These are phyloP conservation scores for Phialophora expanda DNA, from an alignment of 2,329 filamentous ascomycete genomes.

Conservation along the genomic window DNA sequence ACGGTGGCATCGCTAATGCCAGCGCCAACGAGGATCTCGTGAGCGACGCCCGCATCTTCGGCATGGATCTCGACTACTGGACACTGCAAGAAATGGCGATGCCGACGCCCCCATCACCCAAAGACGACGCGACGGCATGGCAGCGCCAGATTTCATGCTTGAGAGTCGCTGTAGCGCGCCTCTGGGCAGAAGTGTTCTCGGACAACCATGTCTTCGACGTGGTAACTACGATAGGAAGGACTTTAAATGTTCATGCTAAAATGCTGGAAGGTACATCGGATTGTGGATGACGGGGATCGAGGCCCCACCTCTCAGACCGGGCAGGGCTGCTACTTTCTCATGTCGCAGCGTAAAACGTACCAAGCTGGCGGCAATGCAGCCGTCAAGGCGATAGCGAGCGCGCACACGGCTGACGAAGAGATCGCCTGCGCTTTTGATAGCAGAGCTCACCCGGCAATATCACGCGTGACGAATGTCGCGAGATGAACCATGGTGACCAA, in stretches of 20 bases:
- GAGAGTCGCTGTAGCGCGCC: constrained; percentile 32
- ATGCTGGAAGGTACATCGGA: constrained; percentile 9
- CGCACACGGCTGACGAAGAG: background rate
- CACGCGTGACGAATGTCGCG: background rate
- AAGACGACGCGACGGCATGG: constrained; percentile 6
- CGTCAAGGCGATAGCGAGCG: background rate
- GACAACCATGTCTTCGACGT: constrained; percentile 51
- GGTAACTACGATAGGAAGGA: constrained; percentile 29
- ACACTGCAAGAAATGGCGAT: background rate
- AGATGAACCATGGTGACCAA: background rate
- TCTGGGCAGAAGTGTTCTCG: constrained; percentile 45
- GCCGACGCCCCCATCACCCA: constrained; percentile 7
- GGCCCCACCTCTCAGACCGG: background rate
- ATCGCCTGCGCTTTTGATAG: background rate
- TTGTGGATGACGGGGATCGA: background rate
- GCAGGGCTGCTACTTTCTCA: background rate
- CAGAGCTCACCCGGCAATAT: background rate
- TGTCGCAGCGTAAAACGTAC: background rate
- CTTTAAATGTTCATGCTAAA: constrained; percentile 9
- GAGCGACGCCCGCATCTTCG: background rate
- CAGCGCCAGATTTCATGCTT: constrained; percentile 13
- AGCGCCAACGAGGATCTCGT: background rate
- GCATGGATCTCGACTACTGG: constrained; percentile 3
- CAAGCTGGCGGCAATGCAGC: background rate
- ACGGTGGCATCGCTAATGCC: background rate